phyloP scores from a whole-genome alignment of 1,284 basidiomycete species.

The Phenoliferia sp. region DNA sequence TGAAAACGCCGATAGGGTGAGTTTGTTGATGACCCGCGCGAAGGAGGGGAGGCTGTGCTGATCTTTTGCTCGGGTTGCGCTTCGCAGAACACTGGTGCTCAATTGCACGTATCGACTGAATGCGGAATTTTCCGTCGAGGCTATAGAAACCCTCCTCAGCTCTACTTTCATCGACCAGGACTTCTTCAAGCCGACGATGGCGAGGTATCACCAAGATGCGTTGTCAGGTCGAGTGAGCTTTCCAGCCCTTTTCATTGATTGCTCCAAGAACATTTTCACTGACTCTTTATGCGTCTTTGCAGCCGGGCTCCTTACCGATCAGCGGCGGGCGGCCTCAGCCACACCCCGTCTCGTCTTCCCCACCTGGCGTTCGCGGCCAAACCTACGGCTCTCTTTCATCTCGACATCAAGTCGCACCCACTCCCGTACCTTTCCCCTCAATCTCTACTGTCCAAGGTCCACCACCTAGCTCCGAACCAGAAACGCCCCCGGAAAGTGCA shows the following conservation, averaged over 20 bases:
- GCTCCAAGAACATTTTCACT: too few species aligned
- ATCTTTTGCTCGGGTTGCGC: too few species aligned
- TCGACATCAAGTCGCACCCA: conserved; percentile 13
- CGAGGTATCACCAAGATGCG: conserved; percentile 7
- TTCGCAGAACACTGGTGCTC: conserved; percentile 24
- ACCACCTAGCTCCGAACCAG: neutral
- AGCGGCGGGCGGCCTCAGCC: neutral
- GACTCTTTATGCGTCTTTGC: neutral
- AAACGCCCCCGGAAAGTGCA: neutral
- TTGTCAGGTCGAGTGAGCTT: neutral
- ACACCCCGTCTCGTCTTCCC: neutral
- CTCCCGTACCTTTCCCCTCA: conserved; percentile 1
- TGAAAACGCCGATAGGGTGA: conserved; percentile 35
- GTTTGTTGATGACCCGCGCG: neutral
- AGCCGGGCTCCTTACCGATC: conserved; percentile 24
- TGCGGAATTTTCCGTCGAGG: conserved; percentile 35
- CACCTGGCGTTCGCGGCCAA: neutral
- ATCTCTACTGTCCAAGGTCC: neutral
- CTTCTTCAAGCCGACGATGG: conserved; percentile 36
- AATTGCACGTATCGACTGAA: conserved; percentile 31
- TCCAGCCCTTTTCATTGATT: neutral
- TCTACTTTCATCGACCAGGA: conserved; percentile 39
- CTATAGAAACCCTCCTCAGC: conserved; percentile 36
- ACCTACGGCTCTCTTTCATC: conserved; percentile 30
- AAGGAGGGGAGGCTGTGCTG: neutral